Conservation (phyloP, 257 asterid species). For the Lycium barbarum region DNA sequence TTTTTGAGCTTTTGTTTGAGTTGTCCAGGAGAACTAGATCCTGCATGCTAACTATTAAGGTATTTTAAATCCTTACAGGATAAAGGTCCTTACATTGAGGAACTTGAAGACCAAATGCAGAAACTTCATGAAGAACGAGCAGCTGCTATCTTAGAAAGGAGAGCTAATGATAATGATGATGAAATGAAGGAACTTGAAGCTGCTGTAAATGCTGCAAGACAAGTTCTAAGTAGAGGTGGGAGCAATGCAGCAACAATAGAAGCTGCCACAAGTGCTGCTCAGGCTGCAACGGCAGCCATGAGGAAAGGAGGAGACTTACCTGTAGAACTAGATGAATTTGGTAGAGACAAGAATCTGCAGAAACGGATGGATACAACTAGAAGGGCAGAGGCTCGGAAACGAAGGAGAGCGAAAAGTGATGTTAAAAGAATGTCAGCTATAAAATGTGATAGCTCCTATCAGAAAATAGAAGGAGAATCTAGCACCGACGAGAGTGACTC, state of each 20-base stretch:
- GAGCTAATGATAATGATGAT: slow-evolving; percentile 79
- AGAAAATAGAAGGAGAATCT: slow-evolving; percentile 87
- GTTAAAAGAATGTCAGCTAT: slow-evolving; percentile 64
- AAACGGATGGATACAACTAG: slow-evolving; percentile 78
- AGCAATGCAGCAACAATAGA: slow-evolving; percentile 54
- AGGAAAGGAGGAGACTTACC: slow-evolving; percentile 68
- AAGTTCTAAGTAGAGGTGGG: slow-evolving; percentile 68
- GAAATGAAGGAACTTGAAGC: slow-evolving; percentile 83
- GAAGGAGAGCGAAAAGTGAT: slow-evolving; percentile 72
- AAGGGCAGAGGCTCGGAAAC: slow-evolving; percentile 72
- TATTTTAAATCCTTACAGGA: slow-evolving; percentile 57
- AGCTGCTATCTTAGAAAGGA: slow-evolving; percentile 72
- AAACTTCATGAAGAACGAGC: slow-evolving; percentile 91
- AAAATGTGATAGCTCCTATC: slow-evolving; percentile 55
- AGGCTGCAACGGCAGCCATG: slow-evolving; percentile 61
- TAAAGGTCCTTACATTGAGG: slow-evolving; percentile 93
- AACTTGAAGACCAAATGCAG: slow-evolving; percentile 92
- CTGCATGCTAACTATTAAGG: slow-evolving; percentile 16
- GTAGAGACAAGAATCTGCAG: slow-evolving; percentile 82
- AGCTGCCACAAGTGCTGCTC: slow-evolving; percentile 73
- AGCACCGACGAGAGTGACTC: slow-evolving; percentile 98
- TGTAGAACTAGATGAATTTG: slow-evolving; percentile 82
- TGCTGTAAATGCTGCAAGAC: slow-evolving; percentile 73
- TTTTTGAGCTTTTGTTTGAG: background rate
- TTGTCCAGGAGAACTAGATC: slow-evolving; percentile 17